Percentiles rank a stretch among this genome's conserved stretches.
Conservation (phyloP, 139 green algal genomes). For the Chlorella sp. region DNA sequence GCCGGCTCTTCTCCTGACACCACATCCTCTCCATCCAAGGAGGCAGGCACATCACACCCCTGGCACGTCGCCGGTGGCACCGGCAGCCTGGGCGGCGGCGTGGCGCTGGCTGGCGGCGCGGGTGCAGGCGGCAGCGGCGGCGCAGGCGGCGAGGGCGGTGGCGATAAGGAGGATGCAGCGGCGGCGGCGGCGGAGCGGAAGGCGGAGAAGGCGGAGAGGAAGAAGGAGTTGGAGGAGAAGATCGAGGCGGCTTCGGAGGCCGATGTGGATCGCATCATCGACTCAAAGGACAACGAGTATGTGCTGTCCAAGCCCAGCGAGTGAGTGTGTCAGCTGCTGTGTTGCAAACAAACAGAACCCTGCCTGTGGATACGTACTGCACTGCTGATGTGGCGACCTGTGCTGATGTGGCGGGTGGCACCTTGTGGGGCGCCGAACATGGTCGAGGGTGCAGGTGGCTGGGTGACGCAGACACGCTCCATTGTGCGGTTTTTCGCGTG, state of each 20-base stretch:
- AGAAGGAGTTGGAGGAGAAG: conserved; percentile 31
- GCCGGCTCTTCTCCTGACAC: background rate
- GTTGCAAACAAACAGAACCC: no score
- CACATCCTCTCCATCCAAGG: background rate
- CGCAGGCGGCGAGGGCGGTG: background rate
- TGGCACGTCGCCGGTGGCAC: background rate
- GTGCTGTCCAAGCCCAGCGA: conserved; percentile 94
- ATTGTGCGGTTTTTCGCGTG: no score
- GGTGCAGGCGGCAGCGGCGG: background rate
- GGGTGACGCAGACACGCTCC: no score
- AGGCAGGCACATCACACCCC: background rate
- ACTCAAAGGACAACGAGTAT: conserved; percentile 97
- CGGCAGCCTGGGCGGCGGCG: conserved; percentile 1
- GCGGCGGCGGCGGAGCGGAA: background rate
- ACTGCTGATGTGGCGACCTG: background rate
- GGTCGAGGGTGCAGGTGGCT: no score
- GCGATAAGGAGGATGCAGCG: background rate
- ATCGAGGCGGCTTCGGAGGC: conserved; percentile 41
- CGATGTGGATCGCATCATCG: conserved; percentile 94
- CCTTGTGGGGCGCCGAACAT: no score
- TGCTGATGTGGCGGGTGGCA: background rate
- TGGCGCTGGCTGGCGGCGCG: background rate
- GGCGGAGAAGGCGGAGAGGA: conserved; percentile 14
- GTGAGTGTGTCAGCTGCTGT: conserved; percentile 13
- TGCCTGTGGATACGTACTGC: background rate